Evolutionary conservation across 345 rosid species (phyloP), one percentile per base, ranked within the genome.

Genomic region (Stellera chamaejasme): DNA sequence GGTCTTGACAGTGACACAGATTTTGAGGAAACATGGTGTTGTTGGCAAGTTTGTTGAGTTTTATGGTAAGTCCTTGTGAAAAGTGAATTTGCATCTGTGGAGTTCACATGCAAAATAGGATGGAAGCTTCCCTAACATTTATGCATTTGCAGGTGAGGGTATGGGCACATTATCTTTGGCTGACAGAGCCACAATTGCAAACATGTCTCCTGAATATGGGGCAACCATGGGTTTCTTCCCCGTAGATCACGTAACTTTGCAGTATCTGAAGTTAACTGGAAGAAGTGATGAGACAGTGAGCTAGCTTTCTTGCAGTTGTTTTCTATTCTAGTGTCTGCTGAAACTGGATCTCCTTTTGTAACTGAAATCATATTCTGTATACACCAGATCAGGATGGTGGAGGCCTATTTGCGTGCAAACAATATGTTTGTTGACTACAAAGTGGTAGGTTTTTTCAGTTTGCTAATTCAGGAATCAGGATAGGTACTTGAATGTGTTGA

Each of bases 41-140:
- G 99, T 93, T 53, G 97, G 99, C 53, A 93, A 93, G 77, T 93
- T 93, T 77, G 99, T 93, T 54, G 99, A 93, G 77, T 93, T 87
- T 58, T 81, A 90, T 61, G 93, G 93, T 87, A 70, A 60, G 69
- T 59, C 42, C 43, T 47, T 61, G 36, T 10, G 11, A 50, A 19
- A 13, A n/a, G 6, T 11, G 55, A 58, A n/a, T 39, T n/a, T 32
- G 19, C 11, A 0, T 39, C 28, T 16, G 4, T 64, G 16, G 25
- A 50, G 45, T 25, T 45, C 4, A 51, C 16, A 19, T 45, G 2
- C 27, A n/a, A 42, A 11, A 19, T 44, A 32, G 9, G 7, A 32
- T 32, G 39, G 9, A 32, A 32, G 23, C 43, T 25, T 25, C 39
- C 13, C 50, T 13, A 14, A 36, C 28, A 11, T 13, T 51, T 45